Base-by-base conservation (phyloP, 2,329 filamentous ascomycete species). In the Aspergillus caelatus region DNA sequence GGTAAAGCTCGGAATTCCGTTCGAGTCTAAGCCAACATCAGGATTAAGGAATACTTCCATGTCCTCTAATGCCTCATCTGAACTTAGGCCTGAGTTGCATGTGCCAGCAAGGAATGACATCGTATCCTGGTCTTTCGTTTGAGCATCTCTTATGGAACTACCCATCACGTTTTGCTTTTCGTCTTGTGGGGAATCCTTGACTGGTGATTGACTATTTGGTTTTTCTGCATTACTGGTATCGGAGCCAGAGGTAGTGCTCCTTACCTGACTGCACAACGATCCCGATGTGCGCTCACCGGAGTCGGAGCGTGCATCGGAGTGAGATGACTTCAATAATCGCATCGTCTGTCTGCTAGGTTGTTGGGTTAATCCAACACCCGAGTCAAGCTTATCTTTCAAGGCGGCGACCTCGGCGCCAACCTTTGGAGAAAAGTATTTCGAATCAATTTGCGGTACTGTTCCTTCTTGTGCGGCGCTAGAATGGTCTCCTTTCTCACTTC, bases 301-400 rank as follows among this genome's bases (percentile, higher is more conserved):
- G 6, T 65, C 61, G 26, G 61, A 64, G 11, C 43, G 55, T 11
- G 60, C 59, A 4, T 65, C 62, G 8, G 67, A 67, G 8, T 62
- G 67, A 19, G 66, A 67, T 28, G 54, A 57, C 36, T 64, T 28
- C 26, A 62, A 52, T 10, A 45, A 34, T 16, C 66, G 60, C 64
- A 65, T 67, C 1, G 63, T 65, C 57, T 66, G 66, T 41, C 66
- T 67, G 55, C 67, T 68, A 1, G 64, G 67, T 60, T 65, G 65
- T 39, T 66, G 62, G 23, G 67, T 67, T 26, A 71, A 64, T 4
- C 54, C 71, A n/a, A 71, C 63, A 4, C 68, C 70, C 1, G 70
- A 74, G 62, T 70, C 67, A 64, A 70, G 66, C 63, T 69, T 69
- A 34, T 56, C 63, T 32, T 57, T 65, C 50, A 57, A 14, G 14